These are phyloP conservation scores for Amylostereum chailletii DNA, from an alignment of 1,284 basidiomycete genomes.

Conservation along the genomic window DNA sequence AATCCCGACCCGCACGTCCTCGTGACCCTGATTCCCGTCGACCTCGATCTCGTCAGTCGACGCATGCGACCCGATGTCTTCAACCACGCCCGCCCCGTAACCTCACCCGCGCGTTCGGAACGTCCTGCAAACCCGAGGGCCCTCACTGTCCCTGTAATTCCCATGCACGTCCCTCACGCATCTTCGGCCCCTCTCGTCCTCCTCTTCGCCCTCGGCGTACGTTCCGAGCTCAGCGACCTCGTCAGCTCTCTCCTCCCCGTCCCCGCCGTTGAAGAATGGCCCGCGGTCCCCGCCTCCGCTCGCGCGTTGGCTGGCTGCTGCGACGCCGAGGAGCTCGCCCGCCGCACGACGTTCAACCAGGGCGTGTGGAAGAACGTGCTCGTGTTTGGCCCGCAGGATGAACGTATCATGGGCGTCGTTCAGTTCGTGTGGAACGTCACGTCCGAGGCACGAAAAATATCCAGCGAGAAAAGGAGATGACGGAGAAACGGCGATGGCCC, in stretches of 20 bases:
- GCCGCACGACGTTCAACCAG: constrained; percentile 28
- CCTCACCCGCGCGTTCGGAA: constrained; percentile 3
- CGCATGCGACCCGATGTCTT: constrained; percentile 15
- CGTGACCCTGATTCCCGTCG: constrained; percentile 18
- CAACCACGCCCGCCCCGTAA: constrained; percentile 8
- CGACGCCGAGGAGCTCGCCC: constrained; percentile 26
- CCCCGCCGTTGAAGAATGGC: constrained; percentile 34
- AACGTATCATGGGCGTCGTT: constrained; percentile 30
- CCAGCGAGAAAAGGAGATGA: constrained; percentile 3
- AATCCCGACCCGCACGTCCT: constrained; percentile 7
- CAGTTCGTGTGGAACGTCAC: constrained; percentile 44
- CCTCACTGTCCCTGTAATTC: constrained; percentile 20
- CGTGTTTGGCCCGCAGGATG: constrained; percentile 31
- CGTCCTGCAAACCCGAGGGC: constrained; percentile 5
- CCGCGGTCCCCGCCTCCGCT: constrained; percentile 49
- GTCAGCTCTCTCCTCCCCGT: constrained; percentile 29
- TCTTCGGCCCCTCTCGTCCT: constrained; percentile 22
- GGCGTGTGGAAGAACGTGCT: constrained; percentile 48
- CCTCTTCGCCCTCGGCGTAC: constrained; percentile 20
- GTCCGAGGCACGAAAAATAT: constrained; percentile 31
- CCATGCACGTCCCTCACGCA: constrained; percentile 20
- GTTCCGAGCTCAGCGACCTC: constrained; percentile 20
- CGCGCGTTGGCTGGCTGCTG: constrained; percentile 28
- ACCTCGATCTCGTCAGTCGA: constrained; percentile 16
- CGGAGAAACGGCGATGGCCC: background rate